Conservation (phyloP, 2,329 filamentous ascomycete species). For the Shiraia sp. region DNA sequence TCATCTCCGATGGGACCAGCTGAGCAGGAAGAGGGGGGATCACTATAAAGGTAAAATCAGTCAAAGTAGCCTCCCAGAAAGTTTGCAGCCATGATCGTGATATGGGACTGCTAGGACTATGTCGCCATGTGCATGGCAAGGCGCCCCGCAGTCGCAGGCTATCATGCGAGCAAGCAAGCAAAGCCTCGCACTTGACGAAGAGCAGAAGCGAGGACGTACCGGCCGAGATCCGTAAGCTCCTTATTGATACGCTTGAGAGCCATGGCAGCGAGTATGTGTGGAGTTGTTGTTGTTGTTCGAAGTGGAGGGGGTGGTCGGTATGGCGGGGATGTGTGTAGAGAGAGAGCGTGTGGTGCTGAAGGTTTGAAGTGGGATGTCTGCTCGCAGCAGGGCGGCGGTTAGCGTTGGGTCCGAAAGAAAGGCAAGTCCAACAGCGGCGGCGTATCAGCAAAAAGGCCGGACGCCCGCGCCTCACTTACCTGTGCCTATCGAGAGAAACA, state of each 20-base stretch:
- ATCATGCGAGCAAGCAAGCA: conserved; percentile 48
- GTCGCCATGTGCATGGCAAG: conserved; percentile 16
- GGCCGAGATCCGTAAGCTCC: conserved; percentile 87
- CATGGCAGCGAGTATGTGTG: conserved; percentile 56
- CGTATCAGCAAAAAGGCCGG: conserved; percentile 40
- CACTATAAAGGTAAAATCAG: conserved; percentile 61
- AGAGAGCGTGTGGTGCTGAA: conserved; percentile 35
- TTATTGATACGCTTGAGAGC: conserved; percentile 94
- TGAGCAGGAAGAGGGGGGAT: conserved; percentile 98
- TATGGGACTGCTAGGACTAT: conserved; percentile 8
- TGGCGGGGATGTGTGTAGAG: conserved; percentile 18
- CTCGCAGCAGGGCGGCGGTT: conserved; percentile 27
- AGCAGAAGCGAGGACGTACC: conserved; percentile 56
- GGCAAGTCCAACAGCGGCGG: conserved; percentile 31
- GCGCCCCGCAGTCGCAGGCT: conserved; percentile 39
- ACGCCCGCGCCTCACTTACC: conserved; percentile 22
- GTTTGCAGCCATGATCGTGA: background rate
- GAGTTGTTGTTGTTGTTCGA: too few species aligned
- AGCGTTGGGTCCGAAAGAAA: conserved; percentile 39
- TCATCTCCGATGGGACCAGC: conserved; percentile 96
- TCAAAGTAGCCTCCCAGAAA: conserved; percentile 14
- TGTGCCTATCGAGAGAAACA: conserved; percentile 7
- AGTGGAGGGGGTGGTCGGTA: conserved; percentile 12
- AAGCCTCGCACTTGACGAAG: conserved; percentile 19
- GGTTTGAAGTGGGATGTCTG: conserved; percentile 43